Evolutionary conservation across 2,329 filamentous ascomycete genomes (phyloP).

Genomic region (Aspergillus ustus): DNA sequence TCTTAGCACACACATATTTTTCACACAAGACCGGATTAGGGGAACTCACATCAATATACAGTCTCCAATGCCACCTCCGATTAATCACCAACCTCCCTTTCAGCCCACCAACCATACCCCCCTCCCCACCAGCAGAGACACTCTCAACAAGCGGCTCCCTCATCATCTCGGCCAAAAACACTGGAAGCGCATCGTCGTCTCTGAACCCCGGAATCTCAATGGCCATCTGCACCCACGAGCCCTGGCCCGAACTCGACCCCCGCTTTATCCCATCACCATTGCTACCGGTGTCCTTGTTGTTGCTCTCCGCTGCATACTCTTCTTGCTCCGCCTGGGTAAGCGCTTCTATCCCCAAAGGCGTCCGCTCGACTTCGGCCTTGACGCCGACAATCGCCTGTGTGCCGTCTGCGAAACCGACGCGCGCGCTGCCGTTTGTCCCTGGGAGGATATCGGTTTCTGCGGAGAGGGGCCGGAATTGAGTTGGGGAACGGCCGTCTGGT

Average conservation of each 20-base stretch:
- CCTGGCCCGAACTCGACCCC: constrained; percentile 48
- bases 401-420: constrained; percentile 92
- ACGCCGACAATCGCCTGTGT: constrained; percentile 95
- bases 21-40: constrained; percentile 13
- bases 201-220: constrained; percentile 90
- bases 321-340: constrained; percentile 43
- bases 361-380: constrained; percentile 91
- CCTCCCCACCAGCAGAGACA: constrained; percentile 70
- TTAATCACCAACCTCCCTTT: constrained; percentile 82
- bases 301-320: constrained; percentile 23
- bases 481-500: constrained; percentile 79
- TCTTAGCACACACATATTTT: constrained; percentile 10
- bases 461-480: constrained; percentile 86
- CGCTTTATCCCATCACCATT: constrained; percentile 30
- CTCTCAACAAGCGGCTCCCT: constrained; percentile 76
- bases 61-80: constrained; percentile 89
- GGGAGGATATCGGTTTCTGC: constrained; percentile 92
- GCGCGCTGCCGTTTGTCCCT: constrained; percentile 86
- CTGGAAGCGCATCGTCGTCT: constrained; percentile 87
- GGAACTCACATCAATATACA: constrained; percentile 83
- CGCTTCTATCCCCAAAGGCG: constrained; percentile 46
- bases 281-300: constrained; percentile 29
- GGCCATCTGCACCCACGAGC: constrained; percentile 83
- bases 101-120: constrained; percentile 68
- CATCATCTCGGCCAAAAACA: constrained; percentile 87